These are phyloP conservation scores for Fomitopsis pinicola DNA, from an alignment of 1,284 basidiomycete species.

Conservation along the genomic window DNA sequence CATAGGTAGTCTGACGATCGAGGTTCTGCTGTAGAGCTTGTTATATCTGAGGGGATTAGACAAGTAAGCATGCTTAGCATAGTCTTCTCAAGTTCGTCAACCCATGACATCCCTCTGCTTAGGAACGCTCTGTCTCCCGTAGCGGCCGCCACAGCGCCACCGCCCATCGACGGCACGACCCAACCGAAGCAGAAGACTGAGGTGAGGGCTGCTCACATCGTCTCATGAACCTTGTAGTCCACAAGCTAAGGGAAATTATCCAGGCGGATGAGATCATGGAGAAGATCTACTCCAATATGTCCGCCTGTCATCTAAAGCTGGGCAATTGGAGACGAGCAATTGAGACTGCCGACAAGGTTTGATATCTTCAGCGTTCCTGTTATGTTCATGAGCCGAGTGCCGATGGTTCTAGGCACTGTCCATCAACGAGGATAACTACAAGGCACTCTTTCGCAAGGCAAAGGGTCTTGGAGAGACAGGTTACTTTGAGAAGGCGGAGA, in stretches of 20 bases:
- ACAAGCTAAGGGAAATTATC: not conserved
- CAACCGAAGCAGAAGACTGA: constrained; percentile 32
- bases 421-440: constrained; percentile 70
- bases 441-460: constrained; percentile 76
- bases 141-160: constrained; percentile 10
- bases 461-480: constrained; percentile 73
- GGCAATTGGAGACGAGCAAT: constrained; percentile 71
- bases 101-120: not conserved
- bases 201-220: constrained; percentile 18
- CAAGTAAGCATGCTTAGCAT: constrained; percentile 43
- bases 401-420: constrained; percentile 50
- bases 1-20: not conserved
- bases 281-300: constrained; percentile 80
- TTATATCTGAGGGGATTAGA: constrained; percentile 69
- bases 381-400: not conserved
- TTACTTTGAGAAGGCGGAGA: constrained; percentile 67
- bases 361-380: not conserved
- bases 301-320: constrained; percentile 73
- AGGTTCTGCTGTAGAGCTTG: constrained; percentile 38
- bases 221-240: not conserved
- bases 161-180: constrained; percentile 15
- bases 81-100: not conserved
- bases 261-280: constrained; percentile 71
- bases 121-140: constrained; percentile 23
- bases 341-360: constrained; percentile 73